Base-by-base conservation (phyloP, 2,329 filamentous ascomycete species). In the Cryphonectria carpinicola region DNA sequence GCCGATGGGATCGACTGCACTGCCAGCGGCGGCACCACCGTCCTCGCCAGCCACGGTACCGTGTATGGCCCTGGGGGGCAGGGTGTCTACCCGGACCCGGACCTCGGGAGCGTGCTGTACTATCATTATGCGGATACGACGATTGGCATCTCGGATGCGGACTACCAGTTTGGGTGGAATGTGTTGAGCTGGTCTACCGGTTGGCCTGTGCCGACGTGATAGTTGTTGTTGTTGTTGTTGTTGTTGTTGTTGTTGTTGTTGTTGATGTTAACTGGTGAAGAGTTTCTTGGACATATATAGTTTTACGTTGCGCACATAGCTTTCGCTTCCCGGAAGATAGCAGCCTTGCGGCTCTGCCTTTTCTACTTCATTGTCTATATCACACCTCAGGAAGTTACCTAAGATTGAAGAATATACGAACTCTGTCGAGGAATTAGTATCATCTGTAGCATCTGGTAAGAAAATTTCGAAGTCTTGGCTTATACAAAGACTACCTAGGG, bases 51-150 rank as follows among this genome's bases (percentile, higher is more conserved):
- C 52, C 88, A 91, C 74, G 87, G 79, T 4, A 84, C 78, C 14
- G 83, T 90, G 0, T 91, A 90, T 74, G 89, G 86, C 41, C 89
- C 89, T 25, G 89, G 89, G 72, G 89, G 89, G 52, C 88, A 91
- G 76, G 88, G 87, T 60, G 84, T 90, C 1, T 85, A 86, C 72
- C 80, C 81, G 1, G 88, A 90, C 71, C 77, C 80, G 0, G 78
- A 71, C 0, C 74, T 81, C 10, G 61, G 54, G 13, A 88, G 88
- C 1, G 82, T 91, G 11, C 80, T 91, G 8, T 90, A 90, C 77
- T 90, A 91, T 75, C 88, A 90, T 74, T 90, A 90, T 74, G 82
- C 88, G 3, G 81, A 90, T 73, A 88, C 84, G 0, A 82, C 78
- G 1, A 82, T 88, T 72, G 86, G 87, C 1, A 84, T 87, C 69